Conservation (phyloP, 306 rosid genomes). For the Purshia tridentata region DNA sequence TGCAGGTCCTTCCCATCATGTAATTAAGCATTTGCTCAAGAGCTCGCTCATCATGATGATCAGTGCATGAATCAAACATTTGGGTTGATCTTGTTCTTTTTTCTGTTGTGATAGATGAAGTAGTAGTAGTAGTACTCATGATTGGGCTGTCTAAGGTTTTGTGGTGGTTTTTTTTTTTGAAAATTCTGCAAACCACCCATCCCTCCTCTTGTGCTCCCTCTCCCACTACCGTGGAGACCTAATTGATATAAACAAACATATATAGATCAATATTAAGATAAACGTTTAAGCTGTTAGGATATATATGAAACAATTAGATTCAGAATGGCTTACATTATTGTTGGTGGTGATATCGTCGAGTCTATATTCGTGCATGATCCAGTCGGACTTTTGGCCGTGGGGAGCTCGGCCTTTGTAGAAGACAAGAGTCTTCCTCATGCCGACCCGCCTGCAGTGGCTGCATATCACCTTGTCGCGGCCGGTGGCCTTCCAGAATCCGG, state of each 20-base stretch:
- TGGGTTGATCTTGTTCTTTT: slow-evolving; percentile 36
- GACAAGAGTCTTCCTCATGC: slow-evolving; percentile 95
- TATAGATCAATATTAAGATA: too few species aligned
- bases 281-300: too few species aligned
- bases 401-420: slow-evolving; percentile 97
- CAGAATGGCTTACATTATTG: slow-evolving; percentile 43
- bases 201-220: slow-evolving; percentile 76
- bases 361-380: slow-evolving; percentile 98
- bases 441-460: slow-evolving; percentile 66
- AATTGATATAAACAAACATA: neutral
- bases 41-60: slow-evolving; percentile 49
- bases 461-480: slow-evolving; percentile 88
- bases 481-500: slow-evolving; percentile 96
- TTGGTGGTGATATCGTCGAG: slow-evolving; percentile 58
- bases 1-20: slow-evolving; percentile 56
- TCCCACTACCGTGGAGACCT: slow-evolving; percentile 55
- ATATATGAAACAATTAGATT: too few species aligned
- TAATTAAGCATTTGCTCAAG: slow-evolving; percentile 71
- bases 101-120: slow-evolving; percentile 34
- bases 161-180: slow-evolving; percentile 82
- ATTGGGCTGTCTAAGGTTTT: slow-evolving; percentile 70
- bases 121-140: neutral
- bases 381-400: slow-evolving; percentile 86
- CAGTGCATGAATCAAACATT: slow-evolving; percentile 37
- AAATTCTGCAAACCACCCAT: slow-evolving; percentile 95